phyloP scores from a whole-genome alignment of 768 basidiomycete species.

The Pulveroboletus sp. region DNA sequence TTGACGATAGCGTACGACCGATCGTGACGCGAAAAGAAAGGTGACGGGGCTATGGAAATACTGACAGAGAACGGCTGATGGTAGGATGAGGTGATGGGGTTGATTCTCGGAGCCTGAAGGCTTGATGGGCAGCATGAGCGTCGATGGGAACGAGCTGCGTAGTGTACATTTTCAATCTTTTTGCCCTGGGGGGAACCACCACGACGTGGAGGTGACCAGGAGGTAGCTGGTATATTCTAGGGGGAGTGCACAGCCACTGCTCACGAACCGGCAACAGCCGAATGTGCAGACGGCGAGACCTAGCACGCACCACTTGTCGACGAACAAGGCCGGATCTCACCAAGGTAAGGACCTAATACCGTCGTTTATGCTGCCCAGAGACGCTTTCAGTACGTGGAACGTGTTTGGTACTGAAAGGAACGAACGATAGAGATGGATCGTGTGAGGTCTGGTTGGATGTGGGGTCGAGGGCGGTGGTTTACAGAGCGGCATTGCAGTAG shows the following conservation, averaged over 20 bases:
- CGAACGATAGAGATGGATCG: constrained; percentile 19
- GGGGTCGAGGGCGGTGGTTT: not conserved
- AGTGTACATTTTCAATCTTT: too few species aligned
- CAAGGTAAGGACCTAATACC: constrained; percentile 21
- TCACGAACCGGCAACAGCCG: constrained; percentile 22
- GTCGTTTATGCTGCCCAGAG: not conserved
- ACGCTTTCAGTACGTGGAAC: not conserved
- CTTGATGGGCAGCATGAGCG: too few species aligned
- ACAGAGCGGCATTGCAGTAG: not conserved
- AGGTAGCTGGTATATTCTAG: too few species aligned
- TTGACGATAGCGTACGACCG: too few species aligned
- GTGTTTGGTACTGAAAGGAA: not conserved
- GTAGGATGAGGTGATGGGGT: too few species aligned
- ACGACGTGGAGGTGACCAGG: too few species aligned
- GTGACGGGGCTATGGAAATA: too few species aligned
- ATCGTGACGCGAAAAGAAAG: too few species aligned
- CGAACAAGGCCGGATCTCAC: constrained; percentile 26
- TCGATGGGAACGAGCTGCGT: too few species aligned
- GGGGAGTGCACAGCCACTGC: constrained; percentile 25
- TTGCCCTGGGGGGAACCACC: too few species aligned
- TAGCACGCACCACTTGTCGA: constrained; percentile 11
- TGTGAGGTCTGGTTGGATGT: constrained; percentile 17
- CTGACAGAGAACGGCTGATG: too few species aligned
- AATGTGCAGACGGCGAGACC: not conserved
- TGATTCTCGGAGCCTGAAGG: too few species aligned